Conservation (phyloP, 257 asterid genomes). For the Penstemon barbatus region DNA sequence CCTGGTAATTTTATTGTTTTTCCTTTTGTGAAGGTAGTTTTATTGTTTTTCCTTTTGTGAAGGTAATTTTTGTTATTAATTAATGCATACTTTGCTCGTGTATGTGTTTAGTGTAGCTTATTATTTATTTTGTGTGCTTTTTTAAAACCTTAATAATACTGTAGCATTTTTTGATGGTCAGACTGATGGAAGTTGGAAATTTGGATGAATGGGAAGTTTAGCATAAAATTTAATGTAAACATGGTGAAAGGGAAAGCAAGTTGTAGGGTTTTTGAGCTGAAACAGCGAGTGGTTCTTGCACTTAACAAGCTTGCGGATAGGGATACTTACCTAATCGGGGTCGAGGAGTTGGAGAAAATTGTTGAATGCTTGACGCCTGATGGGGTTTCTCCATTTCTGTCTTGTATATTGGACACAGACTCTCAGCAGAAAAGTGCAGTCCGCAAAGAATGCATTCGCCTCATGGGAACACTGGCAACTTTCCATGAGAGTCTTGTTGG, state of each 20-base stretch:
- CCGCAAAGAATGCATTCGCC: conserved; percentile 86
- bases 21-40: background rate
- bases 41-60: background rate
- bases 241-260: conserved; percentile 64
- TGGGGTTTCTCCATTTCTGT: conserved; percentile 66
- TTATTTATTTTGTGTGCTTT: background rate
- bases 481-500: conserved; percentile 57
- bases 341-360: conserved; percentile 76
- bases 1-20: background rate
- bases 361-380: conserved; percentile 70
- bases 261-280: conserved; percentile 65
- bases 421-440: conserved; percentile 78
- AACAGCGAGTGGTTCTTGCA: conserved; percentile 74
- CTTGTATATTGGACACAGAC: conserved; percentile 84
- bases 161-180: conserved; percentile 30
- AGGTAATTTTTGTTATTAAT: background rate
- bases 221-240: conserved; percentile 27
- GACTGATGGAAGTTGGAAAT: conserved; percentile 23
- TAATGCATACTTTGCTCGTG: background rate
- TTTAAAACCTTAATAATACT: background rate
- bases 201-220: conserved; percentile 22
- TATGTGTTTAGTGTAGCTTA: background rate
- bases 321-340: conserved; percentile 84
- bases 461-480: conserved; percentile 71
- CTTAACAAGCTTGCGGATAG: conserved; percentile 88